A percentile compares a stretch with the other conserved stretches of the same genome.
Evolutionary conservation across 208 protist species (phyloP).

Genomic region (Naegleria fowleri): DNA sequence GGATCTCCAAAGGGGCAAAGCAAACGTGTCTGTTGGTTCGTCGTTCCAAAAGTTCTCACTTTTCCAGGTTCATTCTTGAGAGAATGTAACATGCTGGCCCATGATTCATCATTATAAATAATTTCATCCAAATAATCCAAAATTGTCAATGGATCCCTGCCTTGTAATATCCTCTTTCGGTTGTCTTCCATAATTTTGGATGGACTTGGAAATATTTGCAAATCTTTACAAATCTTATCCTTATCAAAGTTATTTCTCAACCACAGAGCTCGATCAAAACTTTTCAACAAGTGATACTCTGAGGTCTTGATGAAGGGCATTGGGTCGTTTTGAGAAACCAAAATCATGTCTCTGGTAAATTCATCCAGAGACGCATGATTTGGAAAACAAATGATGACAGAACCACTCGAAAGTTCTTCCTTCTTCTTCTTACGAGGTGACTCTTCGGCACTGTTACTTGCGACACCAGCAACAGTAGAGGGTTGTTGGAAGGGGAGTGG

Average conservation of each 20-base stretch:
- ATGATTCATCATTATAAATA: not conserved
- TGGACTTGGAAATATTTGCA: not conserved
- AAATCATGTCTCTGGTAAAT: not conserved
- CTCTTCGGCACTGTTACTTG: not conserved
- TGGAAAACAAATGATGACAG: not conserved
- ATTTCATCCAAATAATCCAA: not conserved
- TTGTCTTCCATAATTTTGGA: not conserved
- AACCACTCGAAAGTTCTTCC: not conserved
- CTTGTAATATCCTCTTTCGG: not conserved
- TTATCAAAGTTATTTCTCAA: not conserved
- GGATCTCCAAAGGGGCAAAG: not conserved
- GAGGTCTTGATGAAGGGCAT: not conserved
- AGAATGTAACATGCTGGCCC: not conserved
- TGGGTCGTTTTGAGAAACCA: not conserved
- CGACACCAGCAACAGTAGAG: not conserved
- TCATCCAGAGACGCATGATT: not conserved
- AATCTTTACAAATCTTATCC: not conserved
- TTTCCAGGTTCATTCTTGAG: not conserved
- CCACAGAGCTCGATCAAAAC: conserved; percentile 17
- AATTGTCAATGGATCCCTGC: not conserved
- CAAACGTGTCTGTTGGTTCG: not conserved
- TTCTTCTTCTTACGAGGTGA: not conserved
- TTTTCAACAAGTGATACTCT: not conserved
- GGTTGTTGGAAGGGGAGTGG: not conserved
- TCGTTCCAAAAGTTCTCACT: not conserved